These are phyloP conservation scores for Pouteria glomerata DNA, from an alignment of 148 eudicot species.

Conservation along the genomic window DNA sequence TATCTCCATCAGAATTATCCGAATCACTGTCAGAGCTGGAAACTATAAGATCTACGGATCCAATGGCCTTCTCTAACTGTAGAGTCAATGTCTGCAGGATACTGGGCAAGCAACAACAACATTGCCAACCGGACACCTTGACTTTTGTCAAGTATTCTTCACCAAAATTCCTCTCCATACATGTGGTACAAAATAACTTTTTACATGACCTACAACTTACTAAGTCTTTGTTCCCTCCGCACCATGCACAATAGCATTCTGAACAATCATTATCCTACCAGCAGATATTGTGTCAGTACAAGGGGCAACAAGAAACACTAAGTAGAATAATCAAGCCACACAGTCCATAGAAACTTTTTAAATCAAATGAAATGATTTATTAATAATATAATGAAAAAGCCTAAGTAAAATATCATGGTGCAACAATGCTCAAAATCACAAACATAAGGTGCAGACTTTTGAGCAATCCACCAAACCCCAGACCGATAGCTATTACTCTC, in stretches of 20 bases:
- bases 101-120: constrained; percentile 68
- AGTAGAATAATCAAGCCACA: neutral
- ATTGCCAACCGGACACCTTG: constrained; percentile 51
- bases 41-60: constrained; percentile 26
- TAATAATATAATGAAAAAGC: neutral
- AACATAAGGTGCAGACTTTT: neutral
- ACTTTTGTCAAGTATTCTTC: constrained; percentile 40
- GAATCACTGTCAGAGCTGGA: constrained; percentile 76
- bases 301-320: constrained; percentile 6
- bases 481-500: neutral
- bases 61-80: constrained; percentile 51
- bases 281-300: neutral
- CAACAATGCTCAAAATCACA: neutral
- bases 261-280: constrained; percentile 55
- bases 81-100: constrained; percentile 47
- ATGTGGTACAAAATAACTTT: constrained; percentile 44
- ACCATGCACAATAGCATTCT: constrained; percentile 67
- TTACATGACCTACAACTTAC: constrained; percentile 61
- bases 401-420: neutral
- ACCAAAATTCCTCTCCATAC: constrained; percentile 65
- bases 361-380: neutral
- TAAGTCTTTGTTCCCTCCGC: constrained; percentile 53
- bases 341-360: neutral
- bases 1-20: constrained; percentile 55
- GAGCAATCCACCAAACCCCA: neutral